A percentile compares a stretch with the other conserved stretches of the same genome.
phyloP scores from a whole-genome alignment of 164 flowering plant species.

The Chimonanthus salicifolius region DNA sequence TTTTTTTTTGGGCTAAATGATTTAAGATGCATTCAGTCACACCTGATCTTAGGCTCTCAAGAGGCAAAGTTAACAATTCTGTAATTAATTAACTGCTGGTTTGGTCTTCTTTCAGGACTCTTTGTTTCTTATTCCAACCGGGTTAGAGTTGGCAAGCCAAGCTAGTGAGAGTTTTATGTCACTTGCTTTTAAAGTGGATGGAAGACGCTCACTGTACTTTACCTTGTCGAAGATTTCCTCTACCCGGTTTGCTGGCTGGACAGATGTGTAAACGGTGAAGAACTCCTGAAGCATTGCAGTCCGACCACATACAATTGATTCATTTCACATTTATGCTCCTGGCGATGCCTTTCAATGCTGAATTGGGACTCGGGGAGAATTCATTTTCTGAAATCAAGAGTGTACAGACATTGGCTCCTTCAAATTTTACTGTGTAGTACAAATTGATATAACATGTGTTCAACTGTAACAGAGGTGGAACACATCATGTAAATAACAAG shows the following conservation, averaged over 20 bases:
- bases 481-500: neutral
- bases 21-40: too few species aligned
- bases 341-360: neutral
- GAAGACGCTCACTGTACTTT: neutral
- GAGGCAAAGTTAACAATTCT: neutral
- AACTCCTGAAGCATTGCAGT: neutral
- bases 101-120: neutral
- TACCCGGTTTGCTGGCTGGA: neutral
- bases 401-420: neutral
- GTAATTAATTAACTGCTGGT: neutral
- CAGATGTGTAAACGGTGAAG: neutral
- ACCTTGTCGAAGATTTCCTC: neutral
- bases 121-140: neutral
- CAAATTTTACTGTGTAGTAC: neutral
- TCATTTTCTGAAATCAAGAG: neutral
- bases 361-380: neutral
- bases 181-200: neutral
- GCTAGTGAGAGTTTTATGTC: neutral
- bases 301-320: neutral
- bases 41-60: neutral
- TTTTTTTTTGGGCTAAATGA: too few species aligned
- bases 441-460: neutral
- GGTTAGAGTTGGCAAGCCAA: neutral
- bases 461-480: neutral
- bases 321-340: neutral